A percentile compares a stretch with the other conserved stretches of the same genome.
phyloP scores from a whole-genome alignment of 106 monocot species.

The Allium fistulosum region DNA sequence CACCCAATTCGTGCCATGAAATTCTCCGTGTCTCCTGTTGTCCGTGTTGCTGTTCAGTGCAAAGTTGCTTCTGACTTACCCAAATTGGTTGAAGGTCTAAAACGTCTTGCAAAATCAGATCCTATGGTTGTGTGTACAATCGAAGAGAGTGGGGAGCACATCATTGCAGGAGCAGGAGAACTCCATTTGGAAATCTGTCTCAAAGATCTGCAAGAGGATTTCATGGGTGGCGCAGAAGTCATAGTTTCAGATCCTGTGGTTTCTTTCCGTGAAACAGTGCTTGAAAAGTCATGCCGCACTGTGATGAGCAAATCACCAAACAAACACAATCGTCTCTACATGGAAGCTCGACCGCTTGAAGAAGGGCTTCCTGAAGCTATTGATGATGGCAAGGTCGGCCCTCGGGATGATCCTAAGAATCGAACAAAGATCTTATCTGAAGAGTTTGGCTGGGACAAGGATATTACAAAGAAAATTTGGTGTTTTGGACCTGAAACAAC shows the following conservation, averaged over 20 bases:
- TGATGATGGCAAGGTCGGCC: slow-evolving; percentile 29
- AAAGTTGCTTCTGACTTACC: slow-evolving; percentile 42
- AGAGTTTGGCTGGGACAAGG: slow-evolving; percentile 48
- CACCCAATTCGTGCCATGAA: slow-evolving; percentile 40
- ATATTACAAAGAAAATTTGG: slow-evolving; percentile 45
- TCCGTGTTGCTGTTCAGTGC: slow-evolving; percentile 35
- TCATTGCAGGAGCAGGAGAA: slow-evolving; percentile 42
- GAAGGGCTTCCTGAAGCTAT: slow-evolving; percentile 36
- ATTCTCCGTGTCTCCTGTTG: slow-evolving; percentile 45
- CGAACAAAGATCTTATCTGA: slow-evolving; percentile 27
- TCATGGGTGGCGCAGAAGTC: slow-evolving; percentile 48
- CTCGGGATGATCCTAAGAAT: slow-evolving; percentile 33
- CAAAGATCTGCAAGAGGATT: slow-evolving; percentile 44
- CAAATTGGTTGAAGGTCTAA: slow-evolving; percentile 47
- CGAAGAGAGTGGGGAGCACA: slow-evolving; percentile 45
- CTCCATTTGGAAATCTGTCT: slow-evolving; percentile 46
- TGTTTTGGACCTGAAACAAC: slow-evolving; percentile 47
- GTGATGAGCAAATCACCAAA: slow-evolving; percentile 5
- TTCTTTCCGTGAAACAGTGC: slow-evolving; percentile 42
- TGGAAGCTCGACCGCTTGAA: slow-evolving; percentile 24
- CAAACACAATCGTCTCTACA: slow-evolving; percentile 4
- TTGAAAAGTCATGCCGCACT: slow-evolving; percentile 10
- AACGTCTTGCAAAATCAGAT: slow-evolving; percentile 38
- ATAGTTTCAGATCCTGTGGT: slow-evolving; percentile 32
- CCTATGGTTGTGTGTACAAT: slow-evolving; percentile 43